A percentile compares a stretch with the other conserved stretches of the same genome.
Evolutionary conservation across 1,284 basidiomycete species (phyloP).

Genomic region (Sphagnurus paluster): DNA sequence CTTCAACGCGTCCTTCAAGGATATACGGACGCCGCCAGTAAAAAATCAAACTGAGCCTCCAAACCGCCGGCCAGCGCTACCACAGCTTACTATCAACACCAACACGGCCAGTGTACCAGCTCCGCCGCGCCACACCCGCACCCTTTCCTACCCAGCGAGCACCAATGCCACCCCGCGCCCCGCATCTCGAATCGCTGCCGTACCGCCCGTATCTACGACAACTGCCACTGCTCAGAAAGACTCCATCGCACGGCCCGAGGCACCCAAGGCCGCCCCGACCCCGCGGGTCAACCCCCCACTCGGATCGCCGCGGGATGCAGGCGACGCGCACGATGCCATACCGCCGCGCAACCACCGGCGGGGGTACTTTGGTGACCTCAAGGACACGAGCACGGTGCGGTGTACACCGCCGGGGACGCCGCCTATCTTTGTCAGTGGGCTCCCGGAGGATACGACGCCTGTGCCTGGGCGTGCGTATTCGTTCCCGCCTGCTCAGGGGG

Average conservation of each 20-base stretch:
- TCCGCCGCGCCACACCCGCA: constrained; percentile 21
- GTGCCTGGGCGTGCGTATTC: constrained; percentile 34
- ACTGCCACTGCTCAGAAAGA: constrained; percentile 26
- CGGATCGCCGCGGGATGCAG: constrained; percentile 44
- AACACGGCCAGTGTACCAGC: background rate
- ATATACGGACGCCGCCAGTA: constrained; percentile 39
- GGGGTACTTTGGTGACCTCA: constrained; percentile 44
- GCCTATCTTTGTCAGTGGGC: constrained; percentile 6
- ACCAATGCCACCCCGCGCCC: background rate
- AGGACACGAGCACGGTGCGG: constrained; percentile 23
- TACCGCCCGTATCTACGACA: background rate
- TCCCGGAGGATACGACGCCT: constrained; percentile 13
- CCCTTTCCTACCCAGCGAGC: constrained; percentile 26
- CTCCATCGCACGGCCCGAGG: constrained; percentile 40
- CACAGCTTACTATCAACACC: background rate
- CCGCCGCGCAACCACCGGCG: constrained; percentile 43
- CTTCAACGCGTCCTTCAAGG: constrained; percentile 50
- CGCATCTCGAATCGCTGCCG: constrained; percentile 1
- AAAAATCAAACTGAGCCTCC: no score
- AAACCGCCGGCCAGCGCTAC: background rate
- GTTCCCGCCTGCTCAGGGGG: constrained; percentile 32
- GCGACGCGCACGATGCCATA: constrained; percentile 18
- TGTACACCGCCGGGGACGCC: constrained; percentile 47
- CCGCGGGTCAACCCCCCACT: constrained; percentile 23
- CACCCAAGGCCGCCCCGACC: constrained; percentile 22